Evolutionary conservation across 306 rosid genomes (phyloP).

Genomic region (Elaeagnus macrophylla): DNA sequence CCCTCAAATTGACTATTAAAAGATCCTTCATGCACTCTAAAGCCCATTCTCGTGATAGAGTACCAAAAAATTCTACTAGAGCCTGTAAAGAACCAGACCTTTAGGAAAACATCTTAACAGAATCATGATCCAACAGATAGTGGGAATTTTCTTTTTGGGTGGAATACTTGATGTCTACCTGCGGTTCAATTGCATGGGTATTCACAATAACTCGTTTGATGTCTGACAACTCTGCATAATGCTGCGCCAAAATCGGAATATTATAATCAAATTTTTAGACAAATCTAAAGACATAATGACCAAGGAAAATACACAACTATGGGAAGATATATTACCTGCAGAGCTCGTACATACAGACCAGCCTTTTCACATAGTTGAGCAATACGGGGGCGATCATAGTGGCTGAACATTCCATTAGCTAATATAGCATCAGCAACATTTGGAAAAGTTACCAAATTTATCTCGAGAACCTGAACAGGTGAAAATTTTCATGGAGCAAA

Average conservation of each 20-base stretch:
- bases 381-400: slow-evolving; percentile 92
- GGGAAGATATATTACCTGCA: slow-evolving; percentile 58
- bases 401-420: slow-evolving; percentile 99
- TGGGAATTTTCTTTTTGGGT: neutral
- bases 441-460: slow-evolving; percentile 93
- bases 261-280: slow-evolving; percentile 1
- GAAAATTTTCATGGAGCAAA: slow-evolving; percentile 19
- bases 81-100: slow-evolving; percentile 46
- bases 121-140: slow-evolving; percentile 10
- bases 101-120: slow-evolving; percentile 12
- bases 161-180: slow-evolving; percentile 50
- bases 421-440: slow-evolving; percentile 97
- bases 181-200: slow-evolving; percentile 99
- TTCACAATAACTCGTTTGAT: slow-evolving; percentile 92
- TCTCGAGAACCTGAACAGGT: slow-evolving; percentile 69
- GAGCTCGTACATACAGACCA: slow-evolving; percentile 88
- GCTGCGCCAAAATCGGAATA: slow-evolving; percentile 52
- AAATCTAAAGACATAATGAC: neutral
- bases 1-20: slow-evolving; percentile 89
- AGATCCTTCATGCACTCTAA: slow-evolving; percentile 99
- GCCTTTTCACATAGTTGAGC: slow-evolving; percentile 98
- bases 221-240: slow-evolving; percentile 95
- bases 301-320: neutral
- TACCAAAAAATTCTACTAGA: slow-evolving; percentile 94
- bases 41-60: slow-evolving; percentile 93